A percentile compares a stretch with the other conserved stretches of the same genome.
phyloP scores from a whole-genome alignment of 441 rosid species.

The Iberis amara region DNA sequence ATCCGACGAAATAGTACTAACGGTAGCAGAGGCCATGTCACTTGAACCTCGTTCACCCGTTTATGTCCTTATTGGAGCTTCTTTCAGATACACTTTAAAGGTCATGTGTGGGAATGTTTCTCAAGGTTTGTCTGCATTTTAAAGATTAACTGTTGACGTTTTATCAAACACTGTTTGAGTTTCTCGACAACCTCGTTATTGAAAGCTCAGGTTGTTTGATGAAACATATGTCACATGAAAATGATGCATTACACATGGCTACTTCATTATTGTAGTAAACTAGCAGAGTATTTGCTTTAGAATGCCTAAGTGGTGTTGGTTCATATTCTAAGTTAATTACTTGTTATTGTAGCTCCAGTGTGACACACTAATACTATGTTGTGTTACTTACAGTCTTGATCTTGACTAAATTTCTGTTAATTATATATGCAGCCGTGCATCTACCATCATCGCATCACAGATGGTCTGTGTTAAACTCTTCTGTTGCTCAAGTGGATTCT shows the following conservation, averaged over 20 bases:
- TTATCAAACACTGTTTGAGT: background rate
- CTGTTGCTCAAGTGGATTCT: slow-evolving; percentile 72
- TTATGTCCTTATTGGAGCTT: slow-evolving; percentile 77
- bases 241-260: background rate
- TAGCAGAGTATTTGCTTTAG: background rate
- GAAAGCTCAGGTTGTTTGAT: slow-evolving; percentile 16
- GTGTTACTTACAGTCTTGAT: slow-evolving; percentile 16
- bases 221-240: background rate
- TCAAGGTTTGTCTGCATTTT: slow-evolving; percentile 52
- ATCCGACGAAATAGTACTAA: slow-evolving; percentile 69
- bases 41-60: slow-evolving; percentile 89
- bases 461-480: slow-evolving; percentile 71
- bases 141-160: background rate
- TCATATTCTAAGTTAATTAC: slow-evolving; percentile 2
- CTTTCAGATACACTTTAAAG: slow-evolving; percentile 60
- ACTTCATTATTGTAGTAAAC: background rate
- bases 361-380: slow-evolving; percentile 5
- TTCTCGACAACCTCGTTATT: slow-evolving; percentile 16
- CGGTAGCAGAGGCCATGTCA: slow-evolving; percentile 98
- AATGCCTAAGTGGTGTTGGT: slow-evolving; percentile 8
- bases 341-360: slow-evolving; percentile 5
- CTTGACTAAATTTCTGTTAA: slow-evolving; percentile 25
- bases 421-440: slow-evolving; percentile 58
- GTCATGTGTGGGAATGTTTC: slow-evolving; percentile 72
- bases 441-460: slow-evolving; percentile 75